Conservation (phyloP, 192 early-diverging fungal genomes). For the Backusella morwellensis region DNA sequence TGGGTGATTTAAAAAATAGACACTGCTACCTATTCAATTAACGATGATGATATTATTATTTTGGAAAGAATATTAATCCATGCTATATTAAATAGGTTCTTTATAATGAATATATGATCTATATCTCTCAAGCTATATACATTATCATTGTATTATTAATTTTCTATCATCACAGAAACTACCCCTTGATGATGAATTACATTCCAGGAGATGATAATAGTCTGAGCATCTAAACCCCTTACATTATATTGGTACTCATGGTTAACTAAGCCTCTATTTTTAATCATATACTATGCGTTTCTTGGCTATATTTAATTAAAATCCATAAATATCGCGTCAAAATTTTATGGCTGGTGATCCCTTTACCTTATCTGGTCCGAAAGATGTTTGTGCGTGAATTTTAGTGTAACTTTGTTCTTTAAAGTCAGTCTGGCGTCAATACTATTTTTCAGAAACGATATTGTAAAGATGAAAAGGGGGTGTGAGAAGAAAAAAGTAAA, state of each 20-base stretch:
- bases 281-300: neutral
- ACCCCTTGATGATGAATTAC: neutral
- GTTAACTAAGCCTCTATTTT: neutral
- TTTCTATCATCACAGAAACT: neutral
- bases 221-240: neutral
- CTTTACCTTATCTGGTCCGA: neutral
- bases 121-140: neutral
- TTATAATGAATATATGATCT: no score
- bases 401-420: neutral
- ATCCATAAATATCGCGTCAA: no score
- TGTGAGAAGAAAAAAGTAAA: neutral
- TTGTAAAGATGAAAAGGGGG: neutral
- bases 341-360: neutral
- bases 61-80: no score
- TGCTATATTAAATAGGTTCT: no score
- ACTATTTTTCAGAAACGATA: neutral
- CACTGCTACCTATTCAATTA: no score
- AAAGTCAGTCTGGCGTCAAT: neutral
- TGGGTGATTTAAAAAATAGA: no score
- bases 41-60: no score
- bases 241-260: neutral
- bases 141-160: neutral
- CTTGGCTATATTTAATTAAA: neutral
- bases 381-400: neutral
- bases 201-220: neutral